Evolutionary conservation across 768 basidiomycete genomes (phyloP).

Genomic region (Podaxis sp.): DNA sequence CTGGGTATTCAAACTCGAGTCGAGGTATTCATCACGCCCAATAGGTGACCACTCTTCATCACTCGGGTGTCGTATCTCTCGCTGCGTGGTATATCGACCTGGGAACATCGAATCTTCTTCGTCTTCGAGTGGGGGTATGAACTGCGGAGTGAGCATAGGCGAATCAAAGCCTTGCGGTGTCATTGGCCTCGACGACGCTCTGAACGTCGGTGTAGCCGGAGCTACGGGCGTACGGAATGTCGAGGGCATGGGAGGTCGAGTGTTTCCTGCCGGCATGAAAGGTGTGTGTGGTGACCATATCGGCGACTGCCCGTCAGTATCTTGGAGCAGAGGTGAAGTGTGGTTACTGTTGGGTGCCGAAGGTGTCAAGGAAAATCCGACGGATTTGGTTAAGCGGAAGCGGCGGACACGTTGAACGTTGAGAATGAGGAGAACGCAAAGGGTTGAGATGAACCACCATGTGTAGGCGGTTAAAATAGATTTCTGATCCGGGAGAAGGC

Average conservation of each 20-base stretch:
- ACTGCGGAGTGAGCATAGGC: constrained; percentile 32
- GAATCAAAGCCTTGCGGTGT: constrained; percentile 24
- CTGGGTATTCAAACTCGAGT: background rate
- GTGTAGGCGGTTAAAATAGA: constrained; percentile 43
- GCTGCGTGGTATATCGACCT: constrained; percentile 43
- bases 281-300: constrained; percentile 15
- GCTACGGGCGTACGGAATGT: constrained; percentile 13
- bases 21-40: constrained; percentile 9
- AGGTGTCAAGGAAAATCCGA: constrained; percentile 17
- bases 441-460: constrained; percentile 51
- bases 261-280: constrained; percentile 5
- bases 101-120: constrained; percentile 53
- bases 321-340: background rate
- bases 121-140: constrained; percentile 42
- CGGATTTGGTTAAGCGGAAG: constrained; percentile 25
- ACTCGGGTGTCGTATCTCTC: constrained; percentile 27
- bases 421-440: constrained; percentile 55
- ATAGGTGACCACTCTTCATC: constrained; percentile 36
- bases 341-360: constrained; percentile 13
- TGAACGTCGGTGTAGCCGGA: constrained; percentile 11
- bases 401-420: constrained; percentile 46
- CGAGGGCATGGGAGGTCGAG: constrained; percentile 7
- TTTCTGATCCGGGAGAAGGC: constrained; percentile 74
- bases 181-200: constrained; percentile 28
- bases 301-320: background rate